phyloP scores from a whole-genome alignment of 495 filamentous ascomycete species.

The Tuber melanosporum region DNA sequence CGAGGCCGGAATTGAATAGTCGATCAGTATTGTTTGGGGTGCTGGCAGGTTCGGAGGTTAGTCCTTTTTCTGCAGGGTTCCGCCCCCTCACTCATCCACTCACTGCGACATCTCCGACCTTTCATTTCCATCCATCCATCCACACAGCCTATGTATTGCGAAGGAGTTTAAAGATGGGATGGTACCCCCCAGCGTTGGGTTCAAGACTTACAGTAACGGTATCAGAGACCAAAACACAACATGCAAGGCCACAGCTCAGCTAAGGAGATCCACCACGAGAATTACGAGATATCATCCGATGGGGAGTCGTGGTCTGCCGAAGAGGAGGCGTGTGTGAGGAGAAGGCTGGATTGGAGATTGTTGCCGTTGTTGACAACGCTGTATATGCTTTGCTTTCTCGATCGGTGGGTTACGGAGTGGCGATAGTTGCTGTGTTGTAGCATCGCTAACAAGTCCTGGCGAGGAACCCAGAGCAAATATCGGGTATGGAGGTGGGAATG shows the following conservation, averaged over 20 bases:
- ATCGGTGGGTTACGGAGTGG: conserved; percentile 42
- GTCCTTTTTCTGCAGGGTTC: too few relatives aligned
- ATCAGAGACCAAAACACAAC: background rate
- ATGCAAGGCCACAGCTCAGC: background rate
- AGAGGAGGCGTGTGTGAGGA: conserved; percentile 50
- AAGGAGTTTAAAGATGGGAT: background rate
- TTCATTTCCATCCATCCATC: background rate
- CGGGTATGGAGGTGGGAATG: conserved; percentile 14
- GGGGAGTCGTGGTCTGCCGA: conserved; percentile 45
- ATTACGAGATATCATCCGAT: background rate
- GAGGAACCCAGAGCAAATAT: conserved; percentile 30
- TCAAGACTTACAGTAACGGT: background rate
- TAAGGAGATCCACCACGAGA: background rate
- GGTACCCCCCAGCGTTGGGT: background rate
- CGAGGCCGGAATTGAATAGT: too few relatives aligned
- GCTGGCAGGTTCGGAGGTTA: too few relatives aligned
- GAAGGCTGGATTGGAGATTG: conserved; percentile 51
- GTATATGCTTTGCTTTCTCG: conserved; percentile 58
- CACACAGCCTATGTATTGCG: background rate
- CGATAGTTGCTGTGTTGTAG: background rate
- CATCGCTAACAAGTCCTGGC: background rate
- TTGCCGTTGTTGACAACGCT: conserved; percentile 52
- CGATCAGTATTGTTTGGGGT: too few relatives aligned
- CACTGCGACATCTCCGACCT: too few relatives aligned
- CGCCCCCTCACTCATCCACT: too few relatives aligned